phyloP scores from a whole-genome alignment of 164 flowering plant genomes.

The Vitis vinifera region DNA sequence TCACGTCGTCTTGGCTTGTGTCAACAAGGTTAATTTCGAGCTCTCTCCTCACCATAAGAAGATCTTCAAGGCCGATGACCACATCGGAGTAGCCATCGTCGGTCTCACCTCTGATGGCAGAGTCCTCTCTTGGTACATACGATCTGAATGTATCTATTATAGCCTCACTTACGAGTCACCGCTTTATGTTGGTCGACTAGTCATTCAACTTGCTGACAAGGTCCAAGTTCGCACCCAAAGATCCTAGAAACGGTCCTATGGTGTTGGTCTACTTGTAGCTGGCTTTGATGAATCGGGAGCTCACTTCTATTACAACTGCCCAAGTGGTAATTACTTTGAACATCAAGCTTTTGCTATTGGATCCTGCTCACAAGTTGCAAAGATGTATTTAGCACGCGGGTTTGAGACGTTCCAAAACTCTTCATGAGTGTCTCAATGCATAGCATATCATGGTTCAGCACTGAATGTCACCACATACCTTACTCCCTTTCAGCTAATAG shows the following conservation, averaged over 20 bases:
- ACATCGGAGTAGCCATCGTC: constrained; percentile 90
- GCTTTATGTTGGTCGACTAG: too few relatives aligned
- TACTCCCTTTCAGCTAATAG: constrained; percentile 65
- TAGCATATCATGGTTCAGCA: too few relatives aligned
- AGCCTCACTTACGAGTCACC: too few relatives aligned
- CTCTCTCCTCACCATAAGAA: constrained; percentile 95
- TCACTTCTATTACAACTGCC: constrained; percentile 89
- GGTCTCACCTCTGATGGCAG: constrained; percentile 97
- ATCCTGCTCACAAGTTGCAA: constrained; percentile 96
- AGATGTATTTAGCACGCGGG: constrained; percentile 86
- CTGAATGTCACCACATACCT: constrained; percentile 47
- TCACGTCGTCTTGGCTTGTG: constrained; percentile 83
- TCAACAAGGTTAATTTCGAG: constrained; percentile 90
- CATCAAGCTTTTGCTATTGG: constrained; percentile 97
- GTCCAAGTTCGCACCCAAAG: too few relatives aligned
- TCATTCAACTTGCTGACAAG: too few relatives aligned
- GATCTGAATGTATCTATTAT: constrained; percentile 22
- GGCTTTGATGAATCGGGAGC: constrained; percentile 83
- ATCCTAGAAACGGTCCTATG: constrained; percentile 94
- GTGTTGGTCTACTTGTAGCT: constrained; percentile 88
- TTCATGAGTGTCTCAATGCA: constrained; percentile 36
- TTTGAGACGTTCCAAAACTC: constrained; percentile 58
- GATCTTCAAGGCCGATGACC: constrained; percentile 95
- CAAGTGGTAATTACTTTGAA: constrained; percentile 21
- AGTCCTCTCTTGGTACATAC: constrained; percentile 75